Conservation (phyloP, 2,329 filamentous ascomycete genomes). For the Exophiala calicioides region DNA sequence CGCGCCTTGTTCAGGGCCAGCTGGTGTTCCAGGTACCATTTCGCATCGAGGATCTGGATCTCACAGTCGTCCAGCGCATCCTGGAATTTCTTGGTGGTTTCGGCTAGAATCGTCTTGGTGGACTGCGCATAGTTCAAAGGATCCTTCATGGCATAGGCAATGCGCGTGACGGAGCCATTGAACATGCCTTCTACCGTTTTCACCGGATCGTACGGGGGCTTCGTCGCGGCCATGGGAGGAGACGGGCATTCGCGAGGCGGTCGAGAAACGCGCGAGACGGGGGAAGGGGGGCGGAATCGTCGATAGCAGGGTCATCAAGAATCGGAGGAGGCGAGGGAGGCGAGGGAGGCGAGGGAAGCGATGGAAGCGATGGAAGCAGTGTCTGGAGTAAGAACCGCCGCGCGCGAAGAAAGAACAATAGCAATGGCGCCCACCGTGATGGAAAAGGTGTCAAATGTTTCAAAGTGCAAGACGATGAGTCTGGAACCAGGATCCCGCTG, state of each 20-base stretch:
- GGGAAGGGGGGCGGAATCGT: background rate
- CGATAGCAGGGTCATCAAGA: conserved; percentile 1
- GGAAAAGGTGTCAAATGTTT: conserved; percentile 5
- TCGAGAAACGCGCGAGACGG: background rate
- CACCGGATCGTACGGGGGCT: conserved; percentile 30
- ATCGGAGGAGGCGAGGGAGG: background rate
- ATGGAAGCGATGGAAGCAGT: background rate
- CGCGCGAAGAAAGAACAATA: background rate
- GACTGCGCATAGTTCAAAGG: conserved; percentile 29
- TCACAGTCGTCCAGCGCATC: conserved; percentile 33
- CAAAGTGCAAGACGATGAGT: conserved; percentile 4
- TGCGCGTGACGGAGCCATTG: conserved; percentile 31
- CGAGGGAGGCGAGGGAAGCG: background rate
- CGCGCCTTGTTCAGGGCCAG: conserved; percentile 27
- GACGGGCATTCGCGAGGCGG: conserved; percentile 7
- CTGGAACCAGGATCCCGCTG: background rate
- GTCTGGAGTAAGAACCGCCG: background rate
- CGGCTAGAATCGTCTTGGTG: conserved; percentile 29
- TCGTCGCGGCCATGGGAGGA: conserved; percentile 22
- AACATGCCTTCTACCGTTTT: conserved; percentile 32
- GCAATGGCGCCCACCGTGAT: background rate
- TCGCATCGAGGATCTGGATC: conserved; percentile 32
- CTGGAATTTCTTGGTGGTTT: conserved; percentile 31
- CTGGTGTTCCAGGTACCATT: conserved; percentile 32
- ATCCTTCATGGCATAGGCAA: conserved; percentile 32